Percentiles rank a stretch among this genome's conserved stretches.
Evolutionary conservation across 352 stramenopile species (phyloP).

Genomic region (Chrysophaeum taylorii): DNA sequence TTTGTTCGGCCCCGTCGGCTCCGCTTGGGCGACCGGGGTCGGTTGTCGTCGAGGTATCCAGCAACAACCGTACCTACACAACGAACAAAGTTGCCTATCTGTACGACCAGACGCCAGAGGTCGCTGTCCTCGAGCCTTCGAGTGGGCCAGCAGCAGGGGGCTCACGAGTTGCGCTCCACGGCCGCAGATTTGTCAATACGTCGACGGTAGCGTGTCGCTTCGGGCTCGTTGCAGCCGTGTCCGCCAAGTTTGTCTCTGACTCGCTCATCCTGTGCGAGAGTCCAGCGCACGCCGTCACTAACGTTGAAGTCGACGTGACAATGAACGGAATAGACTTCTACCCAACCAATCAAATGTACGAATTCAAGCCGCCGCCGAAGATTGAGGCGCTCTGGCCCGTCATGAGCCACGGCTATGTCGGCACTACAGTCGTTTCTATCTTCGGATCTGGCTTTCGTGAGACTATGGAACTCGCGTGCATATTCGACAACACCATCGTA

Average conservation of each 20-base stretch:
- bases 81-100: conserved; percentile 55
- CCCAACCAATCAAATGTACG: conserved; percentile 33
- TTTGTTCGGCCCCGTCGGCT: neutral
- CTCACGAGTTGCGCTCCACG: conserved; percentile 37
- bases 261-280: neutral
- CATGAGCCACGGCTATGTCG: conserved; percentile 52
- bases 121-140: conserved; percentile 48
- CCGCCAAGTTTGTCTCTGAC: conserved; percentile 21
- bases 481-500: conserved; percentile 56
- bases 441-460: conserved; percentile 77
- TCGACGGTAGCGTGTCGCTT: conserved; percentile 29
- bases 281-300: conserved; percentile 36
- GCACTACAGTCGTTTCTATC: conserved; percentile 60
- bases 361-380: conserved; percentile 37
- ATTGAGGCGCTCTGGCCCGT: conserved; percentile 33
- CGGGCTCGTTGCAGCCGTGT: conserved; percentile 11
- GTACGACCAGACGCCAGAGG: conserved; percentile 45
- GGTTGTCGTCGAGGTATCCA: conserved; percentile 50
- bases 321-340: conserved; percentile 61
- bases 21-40: conserved; percentile 1
- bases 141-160: conserved; percentile 40
- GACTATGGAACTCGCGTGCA: conserved; percentile 62
- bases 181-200: conserved; percentile 29
- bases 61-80: conserved; percentile 53
- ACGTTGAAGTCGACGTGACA: conserved; percentile 48